Evolutionary conservation across 768 basidiomycete species (phyloP), one percentile per base, ranked within the genome.

Genomic region (Mycena metata): DNA sequence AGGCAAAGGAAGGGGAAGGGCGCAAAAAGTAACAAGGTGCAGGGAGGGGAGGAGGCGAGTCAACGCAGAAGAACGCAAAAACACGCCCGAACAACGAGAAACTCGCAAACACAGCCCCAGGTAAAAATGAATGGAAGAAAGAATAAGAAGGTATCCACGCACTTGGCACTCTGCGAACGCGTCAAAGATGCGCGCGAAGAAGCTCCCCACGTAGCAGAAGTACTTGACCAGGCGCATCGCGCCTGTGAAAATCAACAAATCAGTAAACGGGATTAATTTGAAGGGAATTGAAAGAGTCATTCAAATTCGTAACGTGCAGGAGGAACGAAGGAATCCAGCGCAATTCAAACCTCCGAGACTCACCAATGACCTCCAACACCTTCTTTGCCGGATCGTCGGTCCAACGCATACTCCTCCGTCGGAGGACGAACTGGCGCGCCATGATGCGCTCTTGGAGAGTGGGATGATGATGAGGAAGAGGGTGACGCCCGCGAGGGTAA

Each of bases 151-250:
- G n/a, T n/a, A n/a, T n/a, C n/a, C n/a, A n/a, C n/a, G n/a, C n/a
- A n/a, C n/a, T n/a, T n/a, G n/a, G n/a, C n/a, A n/a, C n/a, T n/a
- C n/a, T n/a, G n/a, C n/a, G n/a, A n/a, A n/a, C n/a, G n/a, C n/a
- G 16, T 80, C 79, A 52, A 80, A 82, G n/a, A 92, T 35, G 12
- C 88, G 88, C 89, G 47, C 54, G 23, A 91, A 77, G 77, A 91
- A 92, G 2, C 90, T 88, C 2, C 81, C 69, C 78, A 92, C 92
- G 71, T 91, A 92, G 45, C 87, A 89, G 74, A 93, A 93, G 73
- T 89, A 91, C 77, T 92, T 92, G 52, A 93, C 88, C 19, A 91
- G 84, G 9, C 89, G 84, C 90, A 92, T 91, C 4, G 84, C 84
- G 62, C 84, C 84, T 76, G 81, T 88, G 84, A 15, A n/a, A n/a